phyloP scores from a whole-genome alignment of 257 asterid genomes.

The Hygrophila difformis region DNA sequence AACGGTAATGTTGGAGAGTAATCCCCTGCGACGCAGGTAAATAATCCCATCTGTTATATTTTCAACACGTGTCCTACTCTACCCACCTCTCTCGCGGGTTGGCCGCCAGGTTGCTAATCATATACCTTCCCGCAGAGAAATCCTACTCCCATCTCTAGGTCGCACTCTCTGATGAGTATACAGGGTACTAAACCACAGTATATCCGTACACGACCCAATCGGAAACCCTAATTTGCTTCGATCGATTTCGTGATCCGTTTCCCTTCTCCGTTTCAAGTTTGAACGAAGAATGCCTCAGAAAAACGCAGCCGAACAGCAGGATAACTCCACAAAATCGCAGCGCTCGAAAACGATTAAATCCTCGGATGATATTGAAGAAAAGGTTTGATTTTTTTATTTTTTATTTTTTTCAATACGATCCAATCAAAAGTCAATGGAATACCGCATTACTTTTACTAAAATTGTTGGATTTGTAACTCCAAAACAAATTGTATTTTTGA shows the following conservation, averaged over 20 bases:
- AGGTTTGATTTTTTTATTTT: constrained; percentile 17
- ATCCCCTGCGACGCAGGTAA: background rate
- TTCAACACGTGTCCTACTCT: background rate
- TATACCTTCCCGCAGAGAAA: constrained; percentile 17
- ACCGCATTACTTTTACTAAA: too few species aligned
- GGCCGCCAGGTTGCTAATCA: background rate
- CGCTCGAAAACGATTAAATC: constrained; percentile 45
- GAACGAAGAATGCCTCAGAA: constrained; percentile 45
- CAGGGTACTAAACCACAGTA: constrained; percentile 7
- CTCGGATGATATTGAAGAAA: constrained; percentile 57
- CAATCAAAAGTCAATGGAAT: background rate
- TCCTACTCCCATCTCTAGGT: background rate
- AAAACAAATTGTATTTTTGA: background rate
- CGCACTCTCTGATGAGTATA: background rate
- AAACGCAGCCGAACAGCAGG: constrained; percentile 43
- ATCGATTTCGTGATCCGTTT: constrained; percentile 13
- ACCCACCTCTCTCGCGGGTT: too few species aligned
- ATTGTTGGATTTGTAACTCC: background rate
- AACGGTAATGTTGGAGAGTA: background rate
- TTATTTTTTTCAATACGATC: background rate
- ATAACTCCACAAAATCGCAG: constrained; percentile 33
- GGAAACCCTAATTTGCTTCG: constrained; percentile 39
- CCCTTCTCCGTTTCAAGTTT: background rate
- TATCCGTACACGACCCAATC: constrained; percentile 18
- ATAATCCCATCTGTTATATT: background rate